Conservation (phyloP, 2,329 filamentous ascomycete genomes). For the Claviceps sp. region DNA sequence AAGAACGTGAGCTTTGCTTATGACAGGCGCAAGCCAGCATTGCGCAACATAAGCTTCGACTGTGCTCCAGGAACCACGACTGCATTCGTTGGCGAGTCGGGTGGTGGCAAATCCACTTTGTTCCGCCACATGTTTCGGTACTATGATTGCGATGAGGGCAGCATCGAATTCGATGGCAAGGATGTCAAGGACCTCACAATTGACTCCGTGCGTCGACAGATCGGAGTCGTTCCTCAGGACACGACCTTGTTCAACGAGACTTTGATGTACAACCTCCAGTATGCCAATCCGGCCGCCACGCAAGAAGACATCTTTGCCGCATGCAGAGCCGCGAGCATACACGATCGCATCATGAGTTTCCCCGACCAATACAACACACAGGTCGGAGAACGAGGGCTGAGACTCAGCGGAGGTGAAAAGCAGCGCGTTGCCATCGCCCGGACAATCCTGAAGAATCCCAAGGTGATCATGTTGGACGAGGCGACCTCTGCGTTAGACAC, state of each 20-base stretch:
- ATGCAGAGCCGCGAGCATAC: slow-evolving; percentile 77
- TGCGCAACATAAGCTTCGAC: slow-evolving; percentile 73
- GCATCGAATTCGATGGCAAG: slow-evolving; percentile 71
- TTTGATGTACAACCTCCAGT: slow-evolving; percentile 87
- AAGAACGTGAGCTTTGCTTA: slow-evolving; percentile 86
- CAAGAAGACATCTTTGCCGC: slow-evolving; percentile 73
- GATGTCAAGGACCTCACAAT: slow-evolving; percentile 82
- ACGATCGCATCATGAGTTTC: slow-evolving; percentile 82
- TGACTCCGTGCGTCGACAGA: slow-evolving; percentile 79
- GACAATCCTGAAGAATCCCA: slow-evolving; percentile 82
- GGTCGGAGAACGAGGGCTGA: slow-evolving; percentile 78
- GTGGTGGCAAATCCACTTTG: slow-evolving; percentile 91
- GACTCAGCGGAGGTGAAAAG: slow-evolving; percentile 82
- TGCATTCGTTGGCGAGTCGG: slow-evolving; percentile 90
- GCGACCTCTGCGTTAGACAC: slow-evolving; percentile 85
- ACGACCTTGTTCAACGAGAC: slow-evolving; percentile 91
- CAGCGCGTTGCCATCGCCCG: slow-evolving; percentile 88
- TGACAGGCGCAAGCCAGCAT: slow-evolving; percentile 69
- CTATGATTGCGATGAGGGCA: slow-evolving; percentile 73
- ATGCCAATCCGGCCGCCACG: slow-evolving; percentile 69
- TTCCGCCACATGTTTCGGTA: slow-evolving; percentile 95
- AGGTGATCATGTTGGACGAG: slow-evolving; percentile 86
- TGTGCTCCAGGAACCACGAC: slow-evolving; percentile 86
- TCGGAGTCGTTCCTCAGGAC: slow-evolving; percentile 94
- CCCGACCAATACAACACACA: slow-evolving; percentile 81